Evolutionary conservation across 2,329 filamentous ascomycete species (phyloP).

Genomic region (Stagonosporopsis rhizophila): DNA sequence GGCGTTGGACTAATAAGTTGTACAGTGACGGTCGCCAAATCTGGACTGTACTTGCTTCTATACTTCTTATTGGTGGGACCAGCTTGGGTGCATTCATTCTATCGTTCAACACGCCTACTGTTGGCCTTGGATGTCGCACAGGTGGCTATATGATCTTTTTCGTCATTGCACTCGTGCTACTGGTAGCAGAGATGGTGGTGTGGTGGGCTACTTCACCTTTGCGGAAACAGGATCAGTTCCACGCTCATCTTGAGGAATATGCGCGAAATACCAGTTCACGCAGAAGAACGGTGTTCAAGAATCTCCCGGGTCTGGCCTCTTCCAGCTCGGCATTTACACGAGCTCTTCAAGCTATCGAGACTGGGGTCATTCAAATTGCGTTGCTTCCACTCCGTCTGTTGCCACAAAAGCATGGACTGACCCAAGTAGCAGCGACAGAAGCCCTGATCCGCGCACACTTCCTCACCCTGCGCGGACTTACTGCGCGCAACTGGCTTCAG

Average conservation of each 20-base stretch:
- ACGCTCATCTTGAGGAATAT: slow-evolving; percentile 14
- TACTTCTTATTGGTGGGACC: slow-evolving; percentile 44
- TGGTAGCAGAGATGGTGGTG: slow-evolving; percentile 44
- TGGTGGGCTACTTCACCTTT: slow-evolving; percentile 44
- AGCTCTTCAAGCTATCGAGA: slow-evolving; percentile 5
- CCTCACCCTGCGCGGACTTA: slow-evolving; percentile 11
- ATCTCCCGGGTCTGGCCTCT: slow-evolving; percentile 4
- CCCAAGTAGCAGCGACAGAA: slow-evolving; percentile 1
- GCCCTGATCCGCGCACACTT: slow-evolving; percentile 12
- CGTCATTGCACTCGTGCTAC: slow-evolving; percentile 35
- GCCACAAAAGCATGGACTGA: slow-evolving; percentile 7
- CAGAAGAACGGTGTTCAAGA: not conserved
- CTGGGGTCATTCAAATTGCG: not conserved
- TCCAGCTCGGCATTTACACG: slow-evolving; percentile 3
- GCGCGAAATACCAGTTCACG: not conserved
- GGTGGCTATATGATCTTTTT: slow-evolving; percentile 53
- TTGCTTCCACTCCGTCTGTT: slow-evolving; percentile 10
- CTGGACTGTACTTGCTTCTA: slow-evolving; percentile 48
- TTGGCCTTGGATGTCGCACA: slow-evolving; percentile 47
- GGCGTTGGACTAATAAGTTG: not conserved
- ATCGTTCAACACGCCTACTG: slow-evolving; percentile 53
- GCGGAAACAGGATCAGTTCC: slow-evolving; percentile 8
- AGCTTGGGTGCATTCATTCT: slow-evolving; percentile 49
- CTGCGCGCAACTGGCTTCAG: slow-evolving; percentile 30
- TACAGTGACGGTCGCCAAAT: slow-evolving; percentile 46